Conservation (phyloP, 371 early-diverging fungal species). For the Mucor lusitanicus region DNA sequence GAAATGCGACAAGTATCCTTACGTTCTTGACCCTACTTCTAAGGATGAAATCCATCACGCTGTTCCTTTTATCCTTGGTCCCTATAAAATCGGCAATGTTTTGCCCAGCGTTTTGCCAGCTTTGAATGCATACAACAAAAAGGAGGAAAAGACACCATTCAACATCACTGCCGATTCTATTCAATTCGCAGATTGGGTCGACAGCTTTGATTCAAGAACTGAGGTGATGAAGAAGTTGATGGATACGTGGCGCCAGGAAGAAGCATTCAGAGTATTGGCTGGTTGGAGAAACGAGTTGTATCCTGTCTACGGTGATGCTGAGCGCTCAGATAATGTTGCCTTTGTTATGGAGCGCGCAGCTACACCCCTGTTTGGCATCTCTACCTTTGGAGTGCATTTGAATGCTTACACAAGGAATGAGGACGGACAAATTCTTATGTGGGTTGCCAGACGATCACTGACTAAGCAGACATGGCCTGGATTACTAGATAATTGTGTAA, state of each 20-base stretch:
- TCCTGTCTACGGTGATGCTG: slow-evolving; percentile 66
- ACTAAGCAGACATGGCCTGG: slow-evolving; percentile 90
- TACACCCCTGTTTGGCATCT: slow-evolving; percentile 75
- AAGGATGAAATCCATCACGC: slow-evolving; percentile 12
- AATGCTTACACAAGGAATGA: slow-evolving; percentile 66
- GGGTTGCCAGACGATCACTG: slow-evolving; percentile 80
- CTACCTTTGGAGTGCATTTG: slow-evolving; percentile 81
- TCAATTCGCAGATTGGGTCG: slow-evolving; percentile 29
- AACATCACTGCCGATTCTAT: slow-evolving; percentile 25
- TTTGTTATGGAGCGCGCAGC: slow-evolving; percentile 84
- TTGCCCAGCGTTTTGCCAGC: slow-evolving; percentile 27
- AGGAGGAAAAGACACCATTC: slow-evolving; percentile 14
- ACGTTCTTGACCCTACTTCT: slow-evolving; percentile 11
- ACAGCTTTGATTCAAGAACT: slow-evolving; percentile 39
- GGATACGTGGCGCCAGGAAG: slow-evolving; percentile 43
- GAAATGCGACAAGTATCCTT: slow-evolving; percentile 50
- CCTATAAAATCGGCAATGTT: slow-evolving; percentile 41
- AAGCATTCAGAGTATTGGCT: slow-evolving; percentile 29
- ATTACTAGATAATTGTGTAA: slow-evolving; percentile 81
- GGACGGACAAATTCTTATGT: slow-evolving; percentile 66
- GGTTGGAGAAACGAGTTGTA: slow-evolving; percentile 73
- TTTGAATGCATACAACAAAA: slow-evolving; percentile 33
- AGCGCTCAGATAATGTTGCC: slow-evolving; percentile 45
- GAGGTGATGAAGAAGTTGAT: slow-evolving; percentile 36
- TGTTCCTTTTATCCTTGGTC: slow-evolving; percentile 30